Conservation (phyloP, 495 filamentous ascomycete species). For the Podospora appendiculata region DNA sequence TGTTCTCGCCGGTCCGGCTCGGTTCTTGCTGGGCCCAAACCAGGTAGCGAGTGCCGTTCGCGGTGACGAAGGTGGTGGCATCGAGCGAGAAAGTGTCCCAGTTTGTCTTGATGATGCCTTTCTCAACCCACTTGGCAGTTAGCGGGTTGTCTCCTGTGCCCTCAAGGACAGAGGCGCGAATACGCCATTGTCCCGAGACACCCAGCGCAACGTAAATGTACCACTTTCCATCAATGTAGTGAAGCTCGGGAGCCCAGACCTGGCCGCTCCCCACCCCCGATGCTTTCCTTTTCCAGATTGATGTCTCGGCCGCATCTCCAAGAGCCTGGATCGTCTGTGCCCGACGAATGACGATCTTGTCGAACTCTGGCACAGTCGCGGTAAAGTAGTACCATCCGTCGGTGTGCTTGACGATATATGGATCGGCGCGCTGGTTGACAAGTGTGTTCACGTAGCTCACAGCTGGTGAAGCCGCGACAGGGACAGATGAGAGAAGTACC, state of each 20-base stretch:
- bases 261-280: constrained; percentile 40
- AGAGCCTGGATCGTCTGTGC: constrained; percentile 43
- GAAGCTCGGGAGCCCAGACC: constrained; percentile 51
- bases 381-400: constrained; percentile 48
- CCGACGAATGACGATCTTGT: constrained; percentile 40
- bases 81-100: constrained; percentile 24
- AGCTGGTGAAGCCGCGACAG: constrained; percentile 4
- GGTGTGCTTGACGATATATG: constrained; percentile 32
- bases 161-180: constrained; percentile 22
- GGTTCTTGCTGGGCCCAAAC: constrained; percentile 24
- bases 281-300: constrained; percentile 29
- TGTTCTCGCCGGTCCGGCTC: constrained; percentile 12
- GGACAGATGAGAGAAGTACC: neutral
- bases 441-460: constrained; percentile 18
- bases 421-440: constrained; percentile 18
- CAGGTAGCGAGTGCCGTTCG: constrained; percentile 19
- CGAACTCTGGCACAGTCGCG: constrained; percentile 36
- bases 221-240: constrained; percentile 40
- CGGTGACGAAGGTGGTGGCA: constrained; percentile 13
- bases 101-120: constrained; percentile 18
- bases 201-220: constrained; percentile 37
- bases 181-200: constrained; percentile 16
- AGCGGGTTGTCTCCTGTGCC: constrained; percentile 16
- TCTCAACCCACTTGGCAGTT: constrained; percentile 15
- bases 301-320: constrained; percentile 28